Base-by-base conservation (phyloP, 2,329 filamentous ascomycete species). In the Colletotrichum sp. region DNA sequence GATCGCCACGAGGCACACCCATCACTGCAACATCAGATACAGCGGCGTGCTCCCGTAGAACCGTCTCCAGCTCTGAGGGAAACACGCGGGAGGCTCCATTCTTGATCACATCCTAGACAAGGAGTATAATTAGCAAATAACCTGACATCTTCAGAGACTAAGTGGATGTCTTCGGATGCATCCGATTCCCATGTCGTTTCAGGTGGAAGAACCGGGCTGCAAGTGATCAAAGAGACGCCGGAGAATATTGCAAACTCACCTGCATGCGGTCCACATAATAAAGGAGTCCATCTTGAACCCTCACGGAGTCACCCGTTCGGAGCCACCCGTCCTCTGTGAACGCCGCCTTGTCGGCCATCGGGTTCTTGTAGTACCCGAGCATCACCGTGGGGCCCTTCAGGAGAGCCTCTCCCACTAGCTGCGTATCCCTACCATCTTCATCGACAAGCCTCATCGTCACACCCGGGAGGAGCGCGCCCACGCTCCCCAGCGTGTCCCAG, bases 251-350 rank as follows among this genome's bases (percentile, higher is more conserved):
- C 5, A 13, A 44, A 44, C 59, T 64, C 36, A 71, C 71, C 65
- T 68, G 67, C 36, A 69, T 73, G 8, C 71, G 48, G 36, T 68
- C 65, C 26, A 68, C 65, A 24, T 68, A 39, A 55, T 68, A 73
- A 13, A 73, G 65, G n/a, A 60, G 32, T 6, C 69, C 75, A n/a
- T 62, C 68, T 15, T 55, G 34, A 4, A 63, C 24, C 22, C 69
- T 60, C 18, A 75, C 59, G 22, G 52, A 32, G 30, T 75, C 72
- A 18, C 72, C 72, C 12, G 72, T 75, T 6, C 65, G 39, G 36
- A 75, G 36, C 72, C 72, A 75, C 7, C 59, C 72, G 36, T 62
- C 72, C 12, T 67, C 59, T 24, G 70, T 75, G 15, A 75, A 71
- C 9, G 67, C 67, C 10, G 28, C 67, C 28, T 13, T 24, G 13